Percentiles rank a stretch among this genome's conserved stretches.
Evolutionary conservation across 169 alveolate species (phyloP).

Genomic region (Sarcocystis neurona): DNA sequence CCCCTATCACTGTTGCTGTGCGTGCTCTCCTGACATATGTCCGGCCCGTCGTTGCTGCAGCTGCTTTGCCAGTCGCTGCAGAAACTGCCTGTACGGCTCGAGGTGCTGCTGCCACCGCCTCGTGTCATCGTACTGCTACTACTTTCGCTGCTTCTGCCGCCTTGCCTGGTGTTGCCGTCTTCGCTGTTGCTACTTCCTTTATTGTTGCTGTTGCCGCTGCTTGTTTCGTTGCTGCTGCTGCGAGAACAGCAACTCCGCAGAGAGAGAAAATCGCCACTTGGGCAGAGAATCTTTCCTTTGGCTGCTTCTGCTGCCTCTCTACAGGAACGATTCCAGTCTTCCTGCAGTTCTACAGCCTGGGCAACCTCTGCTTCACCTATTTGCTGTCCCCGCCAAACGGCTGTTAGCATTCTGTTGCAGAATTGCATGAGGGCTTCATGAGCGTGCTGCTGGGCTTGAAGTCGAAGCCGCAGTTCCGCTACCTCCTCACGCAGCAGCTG

Average conservation of each 20-base stretch:
- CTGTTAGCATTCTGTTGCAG: neutral
- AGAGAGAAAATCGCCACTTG: too few species aligned
- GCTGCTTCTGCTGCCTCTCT: neutral
- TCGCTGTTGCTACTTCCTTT: neutral
- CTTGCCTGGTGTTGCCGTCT: neutral
- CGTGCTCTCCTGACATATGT: neutral
- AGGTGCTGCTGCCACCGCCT: too few species aligned
- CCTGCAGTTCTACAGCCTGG: neutral
- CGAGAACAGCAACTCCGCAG: too few species aligned
- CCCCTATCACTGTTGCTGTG: neutral
- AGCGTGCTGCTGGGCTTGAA: neutral
- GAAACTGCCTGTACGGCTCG: too few species aligned
- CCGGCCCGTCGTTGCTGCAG: neutral
- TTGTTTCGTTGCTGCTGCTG: too few species aligned
- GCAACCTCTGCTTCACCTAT: neutral
- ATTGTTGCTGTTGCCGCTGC: neutral
- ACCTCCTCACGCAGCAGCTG: neutral
- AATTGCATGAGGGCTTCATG: neutral
- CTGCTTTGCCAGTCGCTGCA: neutral
- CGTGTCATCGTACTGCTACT: too few species aligned
- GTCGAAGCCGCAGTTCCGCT: neutral
- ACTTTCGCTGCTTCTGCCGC: neutral
- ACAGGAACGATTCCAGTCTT: neutral
- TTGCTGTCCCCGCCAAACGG: slow-evolving; percentile 2
- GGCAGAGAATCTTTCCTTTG: too few species aligned